phyloP scores from a whole-genome alignment of 176 grass and related monocot species.

The Musa itinerans region DNA sequence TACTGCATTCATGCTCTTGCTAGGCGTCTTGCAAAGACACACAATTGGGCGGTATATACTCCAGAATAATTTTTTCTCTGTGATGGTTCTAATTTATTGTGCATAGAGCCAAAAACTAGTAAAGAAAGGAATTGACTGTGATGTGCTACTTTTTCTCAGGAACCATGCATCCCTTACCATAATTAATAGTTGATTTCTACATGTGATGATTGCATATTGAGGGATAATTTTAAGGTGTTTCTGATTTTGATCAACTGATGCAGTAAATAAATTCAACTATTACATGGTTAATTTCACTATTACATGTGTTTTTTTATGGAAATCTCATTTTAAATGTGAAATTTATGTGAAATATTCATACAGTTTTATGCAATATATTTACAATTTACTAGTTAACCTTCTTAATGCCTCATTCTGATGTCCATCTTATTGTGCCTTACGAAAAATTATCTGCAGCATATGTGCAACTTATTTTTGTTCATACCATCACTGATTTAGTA shows the following conservation, averaged over 20 bases:
- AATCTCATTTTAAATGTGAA: background rate
- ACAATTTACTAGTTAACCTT: background rate
- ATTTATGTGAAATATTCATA: background rate
- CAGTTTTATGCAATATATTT: background rate
- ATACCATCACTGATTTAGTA: background rate
- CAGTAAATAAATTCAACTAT: no score
- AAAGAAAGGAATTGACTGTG: background rate
- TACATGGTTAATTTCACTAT: background rate
- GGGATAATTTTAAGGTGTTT: background rate
- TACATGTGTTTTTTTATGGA: background rate
- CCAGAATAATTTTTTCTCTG: background rate
- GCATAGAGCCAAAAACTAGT: background rate
- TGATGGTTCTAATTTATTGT: background rate
- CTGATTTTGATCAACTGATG: background rate
- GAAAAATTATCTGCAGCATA: background rate
- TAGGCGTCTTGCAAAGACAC: slow-evolving; percentile 86
- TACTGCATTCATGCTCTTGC: slow-evolving; percentile 98
- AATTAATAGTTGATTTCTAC: background rate
- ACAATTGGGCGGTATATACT: slow-evolving; percentile 77
- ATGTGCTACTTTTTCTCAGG: background rate
- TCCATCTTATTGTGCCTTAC: background rate
- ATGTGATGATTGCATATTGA: background rate
- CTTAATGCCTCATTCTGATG: background rate
- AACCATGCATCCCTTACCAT: background rate
- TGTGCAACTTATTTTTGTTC: background rate